A percentile compares a stretch with the other conserved stretches of the same genome.
Evolutionary conservation across 2,329 filamentous ascomycete genomes (phyloP).

Genomic region (Verticillium dahliae): DNA sequence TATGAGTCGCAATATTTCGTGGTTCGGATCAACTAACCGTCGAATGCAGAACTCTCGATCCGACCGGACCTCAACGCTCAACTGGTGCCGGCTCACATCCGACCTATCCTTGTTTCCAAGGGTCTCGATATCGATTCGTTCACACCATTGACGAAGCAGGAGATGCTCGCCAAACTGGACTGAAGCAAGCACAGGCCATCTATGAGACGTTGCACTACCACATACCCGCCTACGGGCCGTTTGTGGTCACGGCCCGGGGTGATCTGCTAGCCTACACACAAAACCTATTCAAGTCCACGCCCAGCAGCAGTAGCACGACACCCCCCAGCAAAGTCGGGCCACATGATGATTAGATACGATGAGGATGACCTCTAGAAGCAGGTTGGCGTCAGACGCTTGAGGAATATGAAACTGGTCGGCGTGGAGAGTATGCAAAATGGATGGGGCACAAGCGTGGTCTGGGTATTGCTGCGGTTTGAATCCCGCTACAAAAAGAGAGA

Average conservation of each 20-base stretch:
- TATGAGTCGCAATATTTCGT: slow-evolving; percentile 9
- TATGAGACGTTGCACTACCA: not conserved
- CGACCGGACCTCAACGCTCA: slow-evolving; percentile 79
- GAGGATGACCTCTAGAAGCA: slow-evolving; percentile 1
- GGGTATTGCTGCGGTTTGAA: not conserved
- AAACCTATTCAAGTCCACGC: not conserved
- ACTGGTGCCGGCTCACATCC: slow-evolving; percentile 79
- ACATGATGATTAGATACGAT: slow-evolving; percentile 1
- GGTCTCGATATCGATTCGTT: slow-evolving; percentile 93
- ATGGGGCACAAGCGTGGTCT: not conserved
- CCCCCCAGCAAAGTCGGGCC: not conserved
- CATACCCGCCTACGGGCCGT: not conserved
- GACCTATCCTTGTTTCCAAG: slow-evolving; percentile 63
- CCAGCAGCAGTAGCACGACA: not conserved
- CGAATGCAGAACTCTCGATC: slow-evolving; percentile 81
- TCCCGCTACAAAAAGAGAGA: not conserved
- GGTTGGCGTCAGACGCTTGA: slow-evolving; percentile 8
- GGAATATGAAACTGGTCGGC: slow-evolving; percentile 18
- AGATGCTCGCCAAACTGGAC: slow-evolving; percentile 97
- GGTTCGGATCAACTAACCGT: not conserved
- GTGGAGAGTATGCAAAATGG: slow-evolving; percentile 6
- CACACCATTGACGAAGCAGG: slow-evolving; percentile 81
- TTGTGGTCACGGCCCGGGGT: not conserved
- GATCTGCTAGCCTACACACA: not conserved
- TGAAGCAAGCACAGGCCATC: slow-evolving; percentile 43